A percentile compares a stretch with the other conserved stretches of the same genome.
phyloP scores from a whole-genome alignment of 1,284 basidiomycete species.

The Phenoliferia sp. region DNA sequence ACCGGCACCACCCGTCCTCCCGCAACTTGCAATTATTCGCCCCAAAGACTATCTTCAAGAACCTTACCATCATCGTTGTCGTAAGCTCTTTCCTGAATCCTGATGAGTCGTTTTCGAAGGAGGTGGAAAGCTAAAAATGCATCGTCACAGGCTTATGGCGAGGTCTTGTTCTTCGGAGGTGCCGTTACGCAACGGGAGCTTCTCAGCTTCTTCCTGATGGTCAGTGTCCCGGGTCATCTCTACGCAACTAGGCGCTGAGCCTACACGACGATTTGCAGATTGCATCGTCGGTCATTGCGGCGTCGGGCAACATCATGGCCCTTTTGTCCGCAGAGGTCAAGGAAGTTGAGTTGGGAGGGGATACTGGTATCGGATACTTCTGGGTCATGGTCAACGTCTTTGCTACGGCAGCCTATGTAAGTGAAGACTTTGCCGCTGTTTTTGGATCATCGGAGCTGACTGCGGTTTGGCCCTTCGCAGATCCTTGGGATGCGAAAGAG shows the following conservation, averaged over 20 bases:
- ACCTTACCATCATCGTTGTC: slow-evolving; percentile 79
- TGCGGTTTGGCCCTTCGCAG: slow-evolving; percentile 41
- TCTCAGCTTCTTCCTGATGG: slow-evolving; percentile 85
- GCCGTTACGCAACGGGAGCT: slow-evolving; percentile 81
- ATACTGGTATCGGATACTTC: slow-evolving; percentile 68
- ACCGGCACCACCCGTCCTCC: background rate
- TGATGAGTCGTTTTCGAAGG: background rate
- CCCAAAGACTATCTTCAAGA: slow-evolving; percentile 83
- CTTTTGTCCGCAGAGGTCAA: slow-evolving; percentile 13
- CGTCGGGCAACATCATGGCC: slow-evolving; percentile 77
- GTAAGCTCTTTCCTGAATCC: background rate
- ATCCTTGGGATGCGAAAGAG: slow-evolving; percentile 90
- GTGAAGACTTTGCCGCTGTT: too few relatives aligned
- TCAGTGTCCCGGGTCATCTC: background rate
- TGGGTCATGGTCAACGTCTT: slow-evolving; percentile 96
- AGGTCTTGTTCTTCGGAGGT: slow-evolving; percentile 95
- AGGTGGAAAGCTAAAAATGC: background rate
- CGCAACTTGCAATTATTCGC: background rate
- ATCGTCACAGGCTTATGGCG: slow-evolving; percentile 68
- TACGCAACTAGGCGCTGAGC: background rate
- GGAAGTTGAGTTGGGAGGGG: slow-evolving; percentile 1
- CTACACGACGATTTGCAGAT: slow-evolving; percentile 52
- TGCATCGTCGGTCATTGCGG: slow-evolving; percentile 90
- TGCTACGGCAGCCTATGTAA: slow-evolving; percentile 73
- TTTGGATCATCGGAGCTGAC: background rate